Evolutionary conservation across 306 rosid species (phyloP), one percentile per base, ranked within the genome.

Genomic region (Alnus glutinosa): DNA sequence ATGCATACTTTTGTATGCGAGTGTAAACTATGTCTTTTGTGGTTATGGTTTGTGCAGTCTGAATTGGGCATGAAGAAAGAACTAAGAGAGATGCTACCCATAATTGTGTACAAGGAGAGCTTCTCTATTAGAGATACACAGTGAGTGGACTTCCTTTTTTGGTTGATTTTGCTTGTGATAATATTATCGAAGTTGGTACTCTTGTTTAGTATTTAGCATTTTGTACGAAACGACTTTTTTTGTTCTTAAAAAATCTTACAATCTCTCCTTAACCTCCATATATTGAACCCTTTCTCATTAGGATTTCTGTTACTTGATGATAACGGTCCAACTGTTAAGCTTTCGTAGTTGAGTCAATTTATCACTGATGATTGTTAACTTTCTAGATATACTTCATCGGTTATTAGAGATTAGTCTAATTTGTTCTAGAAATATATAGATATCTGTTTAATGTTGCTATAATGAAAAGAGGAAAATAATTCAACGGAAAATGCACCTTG

Each of bases 61-160:
- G 92, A 86, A 52, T 48, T 73, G 72, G 97, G 98, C 9, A 80
- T 94, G 90, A 86, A 85, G 68, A 94, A 92, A 74, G 97, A 94
- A 64, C 74, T 89, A 70, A 86, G 98, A 63, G 94, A 94, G 84
- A 89, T 94, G 98, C 86, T 94, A 49, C 97, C 97, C 71, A 81
- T 94, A 59, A 73, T 94, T 82, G 87, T 94, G 2, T 94, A 88
- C 86, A 88, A 78, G 69, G 84, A 90, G 89, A 90, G 96, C 87
- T 90, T 92, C 93, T 92, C 79, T 9, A 94, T 92, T 67, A 89
- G 83, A 70, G 98, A 92, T 75, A 85, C 96, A 18, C 91, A 76
- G 97, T 94, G 52, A 92, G 98, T 91, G 46, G n/a, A 14, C 28
- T 73, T 77, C 30, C 58, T 55, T 68, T 58, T n/a, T 51, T 42